A percentile compares a stretch with the other conserved stretches of the same genome.
phyloP scores from a whole-genome alignment of 139 green algal genomes.

The Picochlorum sp. region DNA sequence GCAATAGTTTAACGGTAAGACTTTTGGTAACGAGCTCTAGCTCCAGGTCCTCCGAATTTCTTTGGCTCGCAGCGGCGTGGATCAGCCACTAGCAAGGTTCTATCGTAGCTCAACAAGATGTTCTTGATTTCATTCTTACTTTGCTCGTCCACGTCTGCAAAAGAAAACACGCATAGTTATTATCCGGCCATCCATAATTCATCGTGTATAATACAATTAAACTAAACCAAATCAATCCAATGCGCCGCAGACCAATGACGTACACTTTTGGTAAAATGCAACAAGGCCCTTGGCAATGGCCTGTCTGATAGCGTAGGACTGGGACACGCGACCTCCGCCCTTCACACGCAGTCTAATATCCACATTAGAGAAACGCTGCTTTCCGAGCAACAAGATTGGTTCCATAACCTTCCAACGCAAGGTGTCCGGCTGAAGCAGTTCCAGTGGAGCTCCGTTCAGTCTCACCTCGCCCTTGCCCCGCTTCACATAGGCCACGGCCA shows the following conservation, averaged over 20 bases:
- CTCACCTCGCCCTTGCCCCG: conserved; percentile 85
- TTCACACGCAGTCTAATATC: conserved; percentile 96
- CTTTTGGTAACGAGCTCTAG: conserved; percentile 94
- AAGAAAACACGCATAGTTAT: too few relatives aligned
- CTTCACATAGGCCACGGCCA: conserved; percentile 92
- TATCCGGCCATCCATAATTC: neutral
- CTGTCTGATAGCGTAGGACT: conserved; percentile 93
- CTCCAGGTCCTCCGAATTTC: conserved; percentile 97
- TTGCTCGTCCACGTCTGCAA: conserved; percentile 97
- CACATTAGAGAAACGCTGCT: conserved; percentile 78
- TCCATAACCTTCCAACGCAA: conserved; percentile 93
- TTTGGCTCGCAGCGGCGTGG: conserved; percentile 95
- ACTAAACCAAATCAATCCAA: conserved; percentile 27
- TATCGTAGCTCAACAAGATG: conserved; percentile 87
- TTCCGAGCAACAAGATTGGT: conserved; percentile 89
- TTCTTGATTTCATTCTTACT: conserved; percentile 98
- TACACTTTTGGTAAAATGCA: conserved; percentile 99
- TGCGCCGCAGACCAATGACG: too few relatives aligned
- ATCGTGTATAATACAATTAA: conserved; percentile 25
- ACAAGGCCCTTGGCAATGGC: conserved; percentile 96
- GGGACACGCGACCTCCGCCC: conserved; percentile 92
- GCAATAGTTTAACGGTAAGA: conserved; percentile 88
- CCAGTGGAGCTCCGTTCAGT: conserved; percentile 88
- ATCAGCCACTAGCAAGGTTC: conserved; percentile 96
- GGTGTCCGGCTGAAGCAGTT: conserved; percentile 91